Conservation (phyloP, 129 eudicot genomes). For the Mikania micrantha region DNA sequence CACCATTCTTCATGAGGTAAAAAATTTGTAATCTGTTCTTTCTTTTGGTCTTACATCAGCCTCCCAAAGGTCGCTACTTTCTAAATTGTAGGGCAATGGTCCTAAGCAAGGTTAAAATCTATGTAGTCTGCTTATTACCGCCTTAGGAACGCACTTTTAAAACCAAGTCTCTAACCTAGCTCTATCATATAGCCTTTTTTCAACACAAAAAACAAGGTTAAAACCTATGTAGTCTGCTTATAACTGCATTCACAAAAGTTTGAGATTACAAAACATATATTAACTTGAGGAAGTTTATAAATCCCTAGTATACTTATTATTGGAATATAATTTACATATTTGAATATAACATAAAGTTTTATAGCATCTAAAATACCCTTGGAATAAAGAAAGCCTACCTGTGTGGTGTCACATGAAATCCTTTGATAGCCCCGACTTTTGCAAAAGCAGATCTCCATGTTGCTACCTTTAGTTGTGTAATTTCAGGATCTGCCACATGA, state of each 20-base stretch:
- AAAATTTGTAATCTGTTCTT: too few relatives aligned
- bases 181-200: neutral
- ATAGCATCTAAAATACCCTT: neutral
- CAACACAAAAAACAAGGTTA: neutral
- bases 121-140: too few relatives aligned
- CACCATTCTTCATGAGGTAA: too few relatives aligned
- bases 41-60: too few relatives aligned
- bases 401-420: neutral
- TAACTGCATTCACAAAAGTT: neutral
- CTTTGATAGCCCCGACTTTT: neutral
- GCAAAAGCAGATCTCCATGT: conserved; percentile 11
- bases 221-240: neutral
- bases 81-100: too few relatives aligned
- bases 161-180: too few relatives aligned
- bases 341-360: neutral
- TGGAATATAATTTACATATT: too few relatives aligned
- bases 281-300: too few relatives aligned
- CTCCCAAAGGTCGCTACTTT: too few relatives aligned
- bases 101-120: too few relatives aligned
- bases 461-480: neutral
- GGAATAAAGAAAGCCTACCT: neutral
- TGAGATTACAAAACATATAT: neutral
- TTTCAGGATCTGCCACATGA: conserved; percentile 3
- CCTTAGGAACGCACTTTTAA: too few relatives aligned
- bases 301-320: too few relatives aligned